Evolutionary conservation across 306 rosid species (phyloP), one percentile per base, ranked within the genome.

Genomic region (Corylus heterophylla): DNA sequence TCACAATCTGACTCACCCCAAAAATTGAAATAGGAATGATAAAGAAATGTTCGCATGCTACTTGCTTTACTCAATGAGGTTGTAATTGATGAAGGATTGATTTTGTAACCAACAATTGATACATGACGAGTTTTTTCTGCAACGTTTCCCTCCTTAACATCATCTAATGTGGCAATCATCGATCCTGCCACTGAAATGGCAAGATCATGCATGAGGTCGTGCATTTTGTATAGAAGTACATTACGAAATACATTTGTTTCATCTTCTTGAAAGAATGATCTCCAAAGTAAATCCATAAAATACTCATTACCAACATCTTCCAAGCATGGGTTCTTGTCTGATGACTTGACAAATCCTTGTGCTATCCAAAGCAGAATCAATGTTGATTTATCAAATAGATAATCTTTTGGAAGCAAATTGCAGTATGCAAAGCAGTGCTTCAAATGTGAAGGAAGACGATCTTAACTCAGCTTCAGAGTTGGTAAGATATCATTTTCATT

Each of bases 301-400:
- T 31, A 31, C 35, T 31, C 35, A 2, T 31, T 31, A 31, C 35
- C 35, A 31, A 31, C 35, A 27, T 68, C 63, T 48, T 80, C 83
- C 47, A 73, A 18, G n/a, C 50, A 51, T 63, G 7, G 20, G 9
- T 17, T 31, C 54, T 17, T 2, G 6, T 48, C 22, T 3, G 55
- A 70, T 0, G 47, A 27, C 70, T 35, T 31, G 54, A 74, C 29
- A 68, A 80, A 80, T 1, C 83, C 83, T 6, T 74, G 64, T 9
- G 62, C 83, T 9, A 75, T 27, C 84, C 80, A 80, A 69, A 74
- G 71, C 7, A 27, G 12, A 69, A 81, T 45, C 16, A 69, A 4
- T 0, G 0, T 2, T 7, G 4, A 0, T 52, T 8, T 58, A 0
- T 14, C 0, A 51, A 79, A 22, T 0, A 0, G 0, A 13, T 7